Evolutionary conservation across 257 asterid species (phyloP), one percentile per base, ranked within the genome.

Genomic region (Solanum chilense): DNA sequence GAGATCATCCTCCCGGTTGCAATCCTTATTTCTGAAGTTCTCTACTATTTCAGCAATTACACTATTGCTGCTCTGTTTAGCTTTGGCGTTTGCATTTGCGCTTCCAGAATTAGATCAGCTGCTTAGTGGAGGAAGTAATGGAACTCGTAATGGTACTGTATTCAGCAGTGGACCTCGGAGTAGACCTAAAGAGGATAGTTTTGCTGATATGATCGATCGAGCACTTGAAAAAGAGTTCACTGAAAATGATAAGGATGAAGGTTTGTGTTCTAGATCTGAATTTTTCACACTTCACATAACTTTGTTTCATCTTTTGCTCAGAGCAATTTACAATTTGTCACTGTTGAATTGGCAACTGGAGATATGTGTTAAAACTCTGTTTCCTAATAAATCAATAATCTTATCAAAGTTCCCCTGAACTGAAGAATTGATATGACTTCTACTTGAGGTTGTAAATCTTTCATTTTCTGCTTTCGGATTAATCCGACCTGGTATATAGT

Each of bases 201-300:
- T 97, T 58, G 99, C 99, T 74, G 99, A 94, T 87, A 96, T 97
- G 95, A 95, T 96, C 86, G 99, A 95, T 94, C 98, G 97, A 60
- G 99, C 99, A 37, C 93, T 97, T 29, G 96, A 94, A 90, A 96
- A 96, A 90, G 99, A 97, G 91, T 97, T 97, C 89, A 90, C 94
- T 52, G 99, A 97, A 92, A 96, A 90, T 88, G 98, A 96, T 92
- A 97, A 91, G 90, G 93, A 87, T 62, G 93, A 96, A 95, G 99
- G 99, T 97, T 87, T 64, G 4, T 58, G 44, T 90, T 49, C 21
- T 88, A 86, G 95, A 94, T 94, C 98, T 91, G 85, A 15, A 25
- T 21, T 86, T 81, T 29, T 39, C 35, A 27, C 49, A 29, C 5
- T 73, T 82, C 11, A 21, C 58, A 11, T 84, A 11, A 73, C 85